Base-by-base conservation (phyloP, 1,139 yeast species). In the Arxiozyma slooffiae region DNA sequence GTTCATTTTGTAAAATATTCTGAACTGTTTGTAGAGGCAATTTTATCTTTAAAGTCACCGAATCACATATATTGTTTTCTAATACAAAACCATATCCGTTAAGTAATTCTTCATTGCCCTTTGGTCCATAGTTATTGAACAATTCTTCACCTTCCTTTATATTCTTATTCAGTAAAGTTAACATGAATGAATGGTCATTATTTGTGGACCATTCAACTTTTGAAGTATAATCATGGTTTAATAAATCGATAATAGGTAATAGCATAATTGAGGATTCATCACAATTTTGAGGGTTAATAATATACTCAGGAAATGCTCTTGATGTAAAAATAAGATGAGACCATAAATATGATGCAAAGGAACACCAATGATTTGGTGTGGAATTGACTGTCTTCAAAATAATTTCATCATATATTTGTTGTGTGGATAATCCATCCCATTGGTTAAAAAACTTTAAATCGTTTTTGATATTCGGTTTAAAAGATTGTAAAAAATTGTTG, bases 51-150 rank as follows among this genome's bases (percentile, higher is more conserved):
- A 80, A 69, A 0, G 85, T 80, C 1, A 85, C 80, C 3, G 78
- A 68, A 58, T 89, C 96, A 45, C 78, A 77, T 1, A 70, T 64
- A 60, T 87, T 88, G 41, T 76, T 68, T 22, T 77, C 77, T 3
- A 84, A 50, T 23, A 82, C 79, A 67, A 88, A 88, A 0, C 96
- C 97, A 59, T 77, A 77, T 2, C 77, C 77, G 38, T 69, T 59
- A 37, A 77, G 56, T 23, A 72, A 71, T 58, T 87, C 96, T 60
- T 85, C 88, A 61, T 89, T 89, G 0, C 94, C 83, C 63, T 88
- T 89, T 53, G 81, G 78, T 1, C 97, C 97, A 65, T 90, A 89
- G 66, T 86, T 88, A 64, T 89, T 88, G 64, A 67, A 82, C 1
- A 88, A 59, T 60, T 87, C 84, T 4, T 63, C 61, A 0, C 79